A percentile compares a stretch with the other conserved stretches of the same genome.
phyloP scores from a whole-genome alignment of 1,284 basidiomycete genomes.

The Pseudozyma pruni region DNA sequence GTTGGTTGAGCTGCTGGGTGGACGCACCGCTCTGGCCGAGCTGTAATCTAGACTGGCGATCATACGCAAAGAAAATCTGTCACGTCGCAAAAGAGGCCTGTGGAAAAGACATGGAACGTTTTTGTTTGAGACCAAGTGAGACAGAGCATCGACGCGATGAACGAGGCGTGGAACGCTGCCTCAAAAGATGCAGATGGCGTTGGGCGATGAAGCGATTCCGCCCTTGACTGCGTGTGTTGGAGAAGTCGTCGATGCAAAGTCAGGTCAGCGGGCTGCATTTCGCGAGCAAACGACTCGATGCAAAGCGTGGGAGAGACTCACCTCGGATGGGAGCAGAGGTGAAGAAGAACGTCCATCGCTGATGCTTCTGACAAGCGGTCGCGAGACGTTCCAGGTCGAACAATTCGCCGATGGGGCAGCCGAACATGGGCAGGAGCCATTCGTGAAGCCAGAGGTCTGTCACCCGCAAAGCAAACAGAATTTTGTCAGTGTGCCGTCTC shows the following conservation, averaged over 20 bases:
- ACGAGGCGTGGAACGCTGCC: too few species aligned
- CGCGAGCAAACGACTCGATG: neutral
- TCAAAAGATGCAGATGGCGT: constrained; percentile 47
- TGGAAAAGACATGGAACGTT: neutral
- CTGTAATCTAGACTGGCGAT: constrained; percentile 12
- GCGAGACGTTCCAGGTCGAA: constrained; percentile 45
- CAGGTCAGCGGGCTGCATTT: neutral
- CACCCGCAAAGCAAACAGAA: neutral
- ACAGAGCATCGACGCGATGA: neutral
- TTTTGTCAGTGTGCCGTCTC: neutral
- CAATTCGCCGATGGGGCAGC: constrained; percentile 47
- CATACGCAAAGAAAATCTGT: neutral
- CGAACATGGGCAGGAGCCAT: constrained; percentile 44
- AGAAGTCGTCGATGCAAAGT: neutral
- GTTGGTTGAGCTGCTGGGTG: constrained; percentile 59
- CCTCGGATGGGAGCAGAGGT: constrained; percentile 43
- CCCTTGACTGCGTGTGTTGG: too few species aligned
- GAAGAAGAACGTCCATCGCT: constrained; percentile 49
- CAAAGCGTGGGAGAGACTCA: constrained; percentile 3
- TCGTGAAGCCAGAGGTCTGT: constrained; percentile 46
- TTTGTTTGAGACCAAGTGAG: neutral
- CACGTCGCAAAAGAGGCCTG: neutral
- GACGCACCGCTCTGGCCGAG: constrained; percentile 45
- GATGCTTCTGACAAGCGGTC: constrained; percentile 26
- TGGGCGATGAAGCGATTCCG: constrained; percentile 43